A percentile compares a stretch with the other conserved stretches of the same genome.
phyloP scores from a whole-genome alignment of 768 basidiomycete genomes.

The Cystobasidium tubakii region DNA sequence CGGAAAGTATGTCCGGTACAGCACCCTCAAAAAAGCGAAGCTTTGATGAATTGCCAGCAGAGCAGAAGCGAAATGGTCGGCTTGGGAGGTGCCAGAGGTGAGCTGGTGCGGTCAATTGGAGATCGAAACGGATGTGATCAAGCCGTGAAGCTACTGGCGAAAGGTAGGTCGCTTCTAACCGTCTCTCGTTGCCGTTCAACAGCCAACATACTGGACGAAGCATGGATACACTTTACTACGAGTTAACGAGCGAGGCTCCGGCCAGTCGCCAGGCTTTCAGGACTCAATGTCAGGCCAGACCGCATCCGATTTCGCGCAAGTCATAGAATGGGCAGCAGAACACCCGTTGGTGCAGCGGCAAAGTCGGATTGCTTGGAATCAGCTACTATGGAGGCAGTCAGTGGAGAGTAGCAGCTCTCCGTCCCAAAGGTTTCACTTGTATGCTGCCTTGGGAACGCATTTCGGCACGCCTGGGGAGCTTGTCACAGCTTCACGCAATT shows the following conservation, averaged over 20 bases:
- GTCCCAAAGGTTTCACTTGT: conserved; percentile 42
- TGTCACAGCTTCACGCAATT: background rate
- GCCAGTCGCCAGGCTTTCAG: conserved; percentile 42
- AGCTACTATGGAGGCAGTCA: conserved; percentile 45
- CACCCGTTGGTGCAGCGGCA: conserved; percentile 45
- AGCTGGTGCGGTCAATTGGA: too few species aligned
- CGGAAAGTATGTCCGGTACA: too few species aligned
- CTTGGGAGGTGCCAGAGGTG: too few species aligned
- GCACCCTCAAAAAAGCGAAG: too few species aligned
- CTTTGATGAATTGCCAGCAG: too few species aligned
- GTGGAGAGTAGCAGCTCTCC: conserved; percentile 44
- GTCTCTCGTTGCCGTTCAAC: background rate
- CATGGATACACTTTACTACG: conserved; percentile 46
- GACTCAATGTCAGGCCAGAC: conserved; percentile 45
- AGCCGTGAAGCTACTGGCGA: too few species aligned
- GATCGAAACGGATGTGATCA: too few species aligned
- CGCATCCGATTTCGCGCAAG: conserved; percentile 45
- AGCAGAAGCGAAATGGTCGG: too few species aligned
- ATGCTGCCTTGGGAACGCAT: conserved; percentile 44
- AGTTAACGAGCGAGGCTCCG: conserved; percentile 46
- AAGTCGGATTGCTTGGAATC: conserved; percentile 45
- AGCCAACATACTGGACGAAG: conserved; percentile 42
- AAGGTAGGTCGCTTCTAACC: too few species aligned
- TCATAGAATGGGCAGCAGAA: conserved; percentile 46
- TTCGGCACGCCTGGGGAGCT: background rate